A percentile compares a stretch with the other conserved stretches of the same genome.
Conservation (phyloP, 2,329 filamentous ascomycete genomes). For the Pyrenochaeta sp. region DNA sequence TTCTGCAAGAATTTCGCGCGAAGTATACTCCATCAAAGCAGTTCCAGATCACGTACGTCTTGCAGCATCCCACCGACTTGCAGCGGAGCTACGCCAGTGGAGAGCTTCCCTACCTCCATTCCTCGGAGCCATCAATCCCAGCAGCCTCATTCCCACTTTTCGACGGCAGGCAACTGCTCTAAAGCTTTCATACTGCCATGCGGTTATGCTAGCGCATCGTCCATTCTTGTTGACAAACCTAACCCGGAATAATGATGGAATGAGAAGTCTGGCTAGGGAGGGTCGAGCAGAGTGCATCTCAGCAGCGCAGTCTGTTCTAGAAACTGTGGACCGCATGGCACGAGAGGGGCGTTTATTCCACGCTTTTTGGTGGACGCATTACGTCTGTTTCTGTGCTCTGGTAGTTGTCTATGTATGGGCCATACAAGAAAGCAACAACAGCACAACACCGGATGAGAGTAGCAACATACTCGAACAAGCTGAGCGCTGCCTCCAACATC, state of each 20-base stretch:
- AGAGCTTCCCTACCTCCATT: constrained; percentile 51
- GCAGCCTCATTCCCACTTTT: constrained; percentile 57
- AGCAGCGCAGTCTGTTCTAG: constrained; percentile 52
- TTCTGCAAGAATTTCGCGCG: constrained; percentile 39
- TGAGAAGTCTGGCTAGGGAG: constrained; percentile 42
- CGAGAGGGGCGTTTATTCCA: constrained; percentile 51
- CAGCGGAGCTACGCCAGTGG: constrained; percentile 48
- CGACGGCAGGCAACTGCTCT: constrained; percentile 43
- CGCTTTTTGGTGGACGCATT: constrained; percentile 60
- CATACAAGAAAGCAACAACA: constrained; percentile 49
- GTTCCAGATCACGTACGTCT: constrained; percentile 50
- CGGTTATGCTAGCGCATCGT: constrained; percentile 46
- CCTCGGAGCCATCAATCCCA: constrained; percentile 55
- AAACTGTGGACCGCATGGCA: constrained; percentile 50
- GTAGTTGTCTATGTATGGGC: constrained; percentile 59
- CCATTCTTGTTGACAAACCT: constrained; percentile 38
- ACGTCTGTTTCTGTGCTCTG: constrained; percentile 60
- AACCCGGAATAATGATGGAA: constrained; percentile 24
- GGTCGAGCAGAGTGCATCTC: constrained; percentile 55
- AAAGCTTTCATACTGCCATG: constrained; percentile 44
- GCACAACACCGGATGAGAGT: constrained; percentile 10
- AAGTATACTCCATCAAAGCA: constrained; percentile 43
- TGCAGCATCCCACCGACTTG: constrained; percentile 50
- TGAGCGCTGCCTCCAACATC: constrained; percentile 56
- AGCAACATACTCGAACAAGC: constrained; percentile 52